Evolutionary conservation across 192 early-diverging fungal species (phyloP), one percentile per base, ranked within the genome.

Genomic region (Coemansia sp.): DNA sequence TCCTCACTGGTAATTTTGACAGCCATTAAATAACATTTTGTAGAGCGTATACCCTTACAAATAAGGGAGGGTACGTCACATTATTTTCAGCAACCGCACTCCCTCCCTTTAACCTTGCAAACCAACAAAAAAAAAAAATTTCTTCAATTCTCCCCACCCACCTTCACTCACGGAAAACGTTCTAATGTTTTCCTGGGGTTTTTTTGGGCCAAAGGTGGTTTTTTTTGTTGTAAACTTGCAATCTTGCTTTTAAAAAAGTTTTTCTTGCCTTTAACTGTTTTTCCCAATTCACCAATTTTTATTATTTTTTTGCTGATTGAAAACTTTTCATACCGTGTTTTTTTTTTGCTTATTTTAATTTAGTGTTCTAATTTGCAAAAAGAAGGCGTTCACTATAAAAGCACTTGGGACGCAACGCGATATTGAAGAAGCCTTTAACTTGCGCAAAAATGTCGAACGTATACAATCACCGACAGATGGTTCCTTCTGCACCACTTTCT

Each of bases 391-490:
- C 32, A 30, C 10, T 36, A 21, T 32, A 39, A 39, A 30, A 39
- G 17, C 32, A 24, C 31, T 36, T 32, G 39, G 20, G 17, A 17
- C 39, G 39, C 39, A 46, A 46, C 39, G 39, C 39, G 17, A 46
- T 46, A 46, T 46, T 46, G 39, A 6, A 17, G 25, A 57, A 4
- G 25, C 24, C 17, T 57, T 54, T 59, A 25, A 24, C 58, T 52
- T n/a, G 21, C 23, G 9, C 20, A 54, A 8, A 57, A 83, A 89
- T 89, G 88, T 88, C 87, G 17, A 86, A 86, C 74, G 84, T 89
- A 52, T 93, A 93, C 75, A 91, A 89, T 80, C 90, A 93, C 80
- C 87, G 91, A 51, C 86, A 87, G 51, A 90, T 93, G 88, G 85
- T 90, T 5, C 90, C 91, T 64, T 77, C 74, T 71, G 74, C 83